phyloP scores from a whole-genome alignment of 148 eudicot species.

The Chenopodium formosanum region DNA sequence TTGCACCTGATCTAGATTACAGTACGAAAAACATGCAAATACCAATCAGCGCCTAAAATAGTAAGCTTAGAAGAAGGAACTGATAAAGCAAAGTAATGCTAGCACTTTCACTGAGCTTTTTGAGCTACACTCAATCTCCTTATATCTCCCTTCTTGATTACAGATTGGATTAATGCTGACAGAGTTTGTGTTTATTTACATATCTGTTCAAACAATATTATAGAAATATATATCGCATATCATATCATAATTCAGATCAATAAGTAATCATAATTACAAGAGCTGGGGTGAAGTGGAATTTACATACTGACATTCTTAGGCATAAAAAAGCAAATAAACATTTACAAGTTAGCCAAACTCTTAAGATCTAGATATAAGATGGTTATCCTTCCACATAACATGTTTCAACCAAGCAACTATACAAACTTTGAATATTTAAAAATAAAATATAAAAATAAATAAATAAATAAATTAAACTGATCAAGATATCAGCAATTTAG shows the following conservation, averaged over 20 bases:
- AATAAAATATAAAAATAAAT: not conserved
- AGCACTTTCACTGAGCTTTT: conserved; percentile 5
- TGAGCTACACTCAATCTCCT: not conserved
- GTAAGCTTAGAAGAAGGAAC: not conserved
- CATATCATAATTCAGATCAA: not conserved
- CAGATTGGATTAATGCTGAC: not conserved
- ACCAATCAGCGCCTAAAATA: not conserved
- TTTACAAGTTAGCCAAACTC: not conserved
- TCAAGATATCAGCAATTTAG: not conserved
- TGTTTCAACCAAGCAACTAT: not conserved
- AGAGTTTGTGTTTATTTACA: not conserved
- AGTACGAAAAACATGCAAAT: conserved; percentile 19
- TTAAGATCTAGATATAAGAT: not conserved
- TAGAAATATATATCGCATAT: conserved; percentile 1
- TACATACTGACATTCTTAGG: not conserved
- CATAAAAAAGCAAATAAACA: not conserved
- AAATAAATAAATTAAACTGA: not conserved
- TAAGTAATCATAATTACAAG: not conserved
- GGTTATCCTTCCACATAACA: not conserved
- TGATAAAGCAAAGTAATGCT: not conserved
- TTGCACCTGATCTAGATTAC: conserved; percentile 75
- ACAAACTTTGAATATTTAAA: not conserved
- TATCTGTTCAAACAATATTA: too few species aligned
- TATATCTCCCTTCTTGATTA: not conserved
- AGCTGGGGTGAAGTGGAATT: not conserved